Evolutionary conservation across 1,284 basidiomycete species (phyloP), one percentile per base, ranked within the genome.

Genomic region (Coniferiporia sulphurascens): DNA sequence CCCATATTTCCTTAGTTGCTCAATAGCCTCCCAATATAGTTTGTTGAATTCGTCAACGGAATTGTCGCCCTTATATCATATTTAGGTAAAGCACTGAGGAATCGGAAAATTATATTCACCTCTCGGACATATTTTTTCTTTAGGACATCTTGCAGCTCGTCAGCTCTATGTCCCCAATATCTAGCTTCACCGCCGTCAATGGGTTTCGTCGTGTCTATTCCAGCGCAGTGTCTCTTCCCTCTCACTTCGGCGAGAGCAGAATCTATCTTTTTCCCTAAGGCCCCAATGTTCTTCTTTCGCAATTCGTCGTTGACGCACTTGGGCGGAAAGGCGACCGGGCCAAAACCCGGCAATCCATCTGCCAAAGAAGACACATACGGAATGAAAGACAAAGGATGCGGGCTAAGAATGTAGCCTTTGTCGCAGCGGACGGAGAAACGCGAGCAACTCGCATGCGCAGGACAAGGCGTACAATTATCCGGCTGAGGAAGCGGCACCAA

Each of bases 291-390:
- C 62, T 83, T 77, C 73, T 88, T 89, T 68, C 90, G 84, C 66
- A 78, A 84, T 50, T 91, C 91, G 72, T 98, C 94, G 67, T 91
- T 88, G 44, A 85, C 76, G 71, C 95, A 98, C 36, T 78, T 77
- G 21, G 93, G 91, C 9, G 92, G 82, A 63, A 96, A 80, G 6
- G 88, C 89, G 43, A 93, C 78, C 50, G 90, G 83, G 7, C 91
- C 90, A 22, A 93, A 70, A 13, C 84, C 83, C 9, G 93, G 93
- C 50, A 95, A 68, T 19, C 93, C 93, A 72, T 94, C 83, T 35
- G 85, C 68, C 9, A 75, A 62, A 34, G 70, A 65, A 34, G 78
- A 78, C 55, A 53, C 58, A 43, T 53, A 44, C 61, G 83, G 78
- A 10, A 88, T 70, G 63, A 81, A 78, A 36, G 78, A 78, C 12